Evolutionary conservation across 176 grass and related monocot species (phyloP).

Genomic region (Phoenix dactylifera): DNA sequence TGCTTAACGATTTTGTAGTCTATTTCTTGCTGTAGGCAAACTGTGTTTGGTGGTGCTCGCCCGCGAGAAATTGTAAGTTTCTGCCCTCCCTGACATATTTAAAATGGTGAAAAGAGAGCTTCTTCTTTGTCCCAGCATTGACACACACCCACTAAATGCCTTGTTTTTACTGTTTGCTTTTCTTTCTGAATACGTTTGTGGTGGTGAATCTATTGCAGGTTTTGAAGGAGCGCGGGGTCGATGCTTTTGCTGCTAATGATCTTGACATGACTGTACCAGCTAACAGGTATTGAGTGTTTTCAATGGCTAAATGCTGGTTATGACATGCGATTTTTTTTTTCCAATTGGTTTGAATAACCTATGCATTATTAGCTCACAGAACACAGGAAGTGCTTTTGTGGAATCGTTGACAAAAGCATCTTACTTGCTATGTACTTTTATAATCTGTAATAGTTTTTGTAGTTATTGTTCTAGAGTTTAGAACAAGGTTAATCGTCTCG

Average conservation of each 20-base stretch:
- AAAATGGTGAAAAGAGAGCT: neutral
- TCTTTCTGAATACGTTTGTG: constrained; percentile 8
- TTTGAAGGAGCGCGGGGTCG: constrained; percentile 85
- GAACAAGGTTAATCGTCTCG: too few relatives aligned
- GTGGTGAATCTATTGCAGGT: constrained; percentile 39
- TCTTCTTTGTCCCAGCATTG: neutral
- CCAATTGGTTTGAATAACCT: too few relatives aligned
- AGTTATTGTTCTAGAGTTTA: too few relatives aligned
- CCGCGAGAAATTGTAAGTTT: constrained; percentile 76
- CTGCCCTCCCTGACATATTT: constrained; percentile 3
- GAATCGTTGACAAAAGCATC: too few relatives aligned
- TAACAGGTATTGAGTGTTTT: constrained; percentile 38
- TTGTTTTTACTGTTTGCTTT: neutral
- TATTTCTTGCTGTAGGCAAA: constrained; percentile 44
- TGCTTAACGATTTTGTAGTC: too few relatives aligned
- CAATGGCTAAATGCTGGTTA: too few relatives aligned
- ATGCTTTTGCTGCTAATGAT: constrained; percentile 41
- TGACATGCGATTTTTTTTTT: too few relatives aligned
- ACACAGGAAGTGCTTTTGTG: too few relatives aligned
- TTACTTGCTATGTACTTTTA: too few relatives aligned
- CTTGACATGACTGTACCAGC: constrained; percentile 47
- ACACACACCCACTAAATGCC: too few relatives aligned
- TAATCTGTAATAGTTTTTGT: too few relatives aligned
- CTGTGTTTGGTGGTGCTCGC: constrained; percentile 79
- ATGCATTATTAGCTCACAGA: too few relatives aligned